Evolutionary conservation across 2,329 filamentous ascomycete genomes (phyloP).

Genomic region (Pseudogymnoascus sp.): DNA sequence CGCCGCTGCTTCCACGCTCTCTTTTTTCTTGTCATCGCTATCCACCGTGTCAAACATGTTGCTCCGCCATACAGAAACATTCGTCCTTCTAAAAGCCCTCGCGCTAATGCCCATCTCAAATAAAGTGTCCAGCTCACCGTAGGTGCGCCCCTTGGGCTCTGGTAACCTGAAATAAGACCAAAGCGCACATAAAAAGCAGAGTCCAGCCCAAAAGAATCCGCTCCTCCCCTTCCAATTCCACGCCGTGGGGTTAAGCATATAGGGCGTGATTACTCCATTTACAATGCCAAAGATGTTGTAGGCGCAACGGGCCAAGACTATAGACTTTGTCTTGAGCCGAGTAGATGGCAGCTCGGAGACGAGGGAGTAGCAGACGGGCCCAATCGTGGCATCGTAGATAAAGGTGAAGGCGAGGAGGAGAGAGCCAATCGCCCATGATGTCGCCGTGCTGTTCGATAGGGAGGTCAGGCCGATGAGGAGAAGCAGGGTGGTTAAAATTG

Average conservation of each 20-base stretch:
- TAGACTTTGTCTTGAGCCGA: slow-evolving; percentile 79
- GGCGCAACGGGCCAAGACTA: slow-evolving; percentile 71
- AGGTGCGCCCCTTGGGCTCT: slow-evolving; percentile 69
- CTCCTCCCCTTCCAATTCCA: slow-evolving; percentile 84
- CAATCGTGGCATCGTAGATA: slow-evolving; percentile 75
- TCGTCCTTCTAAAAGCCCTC: slow-evolving; percentile 40
- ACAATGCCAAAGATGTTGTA: slow-evolving; percentile 67
- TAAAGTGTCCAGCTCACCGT: slow-evolving; percentile 74
- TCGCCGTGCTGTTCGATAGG: slow-evolving; percentile 25
- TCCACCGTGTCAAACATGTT: neutral
- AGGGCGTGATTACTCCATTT: slow-evolving; percentile 71
- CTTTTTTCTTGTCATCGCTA: neutral
- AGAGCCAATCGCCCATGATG: slow-evolving; percentile 35
- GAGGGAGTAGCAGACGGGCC: slow-evolving; percentile 79
- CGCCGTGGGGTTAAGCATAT: slow-evolving; percentile 79
- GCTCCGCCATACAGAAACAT: slow-evolving; percentile 51
- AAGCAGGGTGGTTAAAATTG: slow-evolving; percentile 65
- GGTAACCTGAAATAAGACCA: slow-evolving; percentile 76
- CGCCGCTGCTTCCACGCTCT: too few relatives aligned
- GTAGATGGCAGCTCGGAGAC: slow-evolving; percentile 76
- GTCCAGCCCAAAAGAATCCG: slow-evolving; percentile 79
- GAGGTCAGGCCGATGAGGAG: slow-evolving; percentile 58
- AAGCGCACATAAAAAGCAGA: slow-evolving; percentile 70
- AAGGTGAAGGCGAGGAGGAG: slow-evolving; percentile 78
- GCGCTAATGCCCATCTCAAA: slow-evolving; percentile 58